Evolutionary conservation across 495 filamentous ascomycete genomes (phyloP), one percentile per base, ranked within the genome.

Genomic region (Aspergillus ostianus): DNA sequence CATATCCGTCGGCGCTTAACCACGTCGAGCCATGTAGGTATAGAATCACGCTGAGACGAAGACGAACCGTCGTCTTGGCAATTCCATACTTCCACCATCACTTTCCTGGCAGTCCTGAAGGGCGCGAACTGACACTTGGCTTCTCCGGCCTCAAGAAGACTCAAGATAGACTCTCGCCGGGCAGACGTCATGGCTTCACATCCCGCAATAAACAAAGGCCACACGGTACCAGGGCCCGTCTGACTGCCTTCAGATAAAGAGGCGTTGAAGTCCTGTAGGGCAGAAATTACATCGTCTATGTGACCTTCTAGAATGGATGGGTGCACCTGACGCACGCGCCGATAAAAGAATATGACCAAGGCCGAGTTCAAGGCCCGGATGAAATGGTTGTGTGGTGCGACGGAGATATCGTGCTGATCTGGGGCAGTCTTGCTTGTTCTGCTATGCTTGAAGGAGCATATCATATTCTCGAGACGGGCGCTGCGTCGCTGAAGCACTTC

Each of bases 141-240:
- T 18, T 64, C 66, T 9, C 63, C 72, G 41, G 59, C 64, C 9
- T 74, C 67, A 0, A 74, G 12, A 62, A 64, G 64, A 12, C 10
- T 26, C 32, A 65, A 53, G 0, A 74, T 66, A 3, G 63, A 63
- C 23, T 68, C 60, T 8, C 72, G 55, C 29, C 67, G 59, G 8
- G 55, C 13, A 0, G 52, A 5, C 0, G 70, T 70, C 6, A 69
- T 61, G 6, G 72, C 72, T 45, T 74, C 72, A 18, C 70, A 73
- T 23, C 72, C 72, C 6, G 72, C 72, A 53, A 74, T 71, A 19
- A 74, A 74, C 17, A 63, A 60, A 0, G 72, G 72, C 72, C 72
- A 74, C 13, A 67, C 65, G 9, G 68, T 70, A 0, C 70, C 72
- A 1, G 68, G 72, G 0, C 70, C 72, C 0, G 63, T 55, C 0